Conservation (phyloP, 2,329 filamentous ascomycete species). For the Epichloe sibirici region DNA sequence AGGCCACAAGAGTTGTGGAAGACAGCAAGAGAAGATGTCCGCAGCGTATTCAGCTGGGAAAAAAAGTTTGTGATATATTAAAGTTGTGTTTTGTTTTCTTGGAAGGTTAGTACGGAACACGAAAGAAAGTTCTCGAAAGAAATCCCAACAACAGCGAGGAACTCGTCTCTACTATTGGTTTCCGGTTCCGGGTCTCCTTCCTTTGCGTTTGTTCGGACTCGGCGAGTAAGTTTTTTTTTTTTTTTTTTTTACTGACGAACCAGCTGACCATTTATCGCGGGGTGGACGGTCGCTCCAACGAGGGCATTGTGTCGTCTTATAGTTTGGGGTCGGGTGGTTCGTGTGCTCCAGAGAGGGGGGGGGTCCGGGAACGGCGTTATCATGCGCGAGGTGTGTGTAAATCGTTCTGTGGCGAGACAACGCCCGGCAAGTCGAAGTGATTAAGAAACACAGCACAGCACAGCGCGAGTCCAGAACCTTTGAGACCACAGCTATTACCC, state of each 20-base stretch:
- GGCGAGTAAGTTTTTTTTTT: neutral
- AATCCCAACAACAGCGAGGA: constrained; percentile 1
- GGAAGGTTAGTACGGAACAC: constrained; percentile 2
- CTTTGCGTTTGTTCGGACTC: neutral
- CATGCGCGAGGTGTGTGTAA: neutral
- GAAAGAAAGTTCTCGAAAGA: neutral
- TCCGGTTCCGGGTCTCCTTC: neutral
- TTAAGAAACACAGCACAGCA: too few relatives aligned
- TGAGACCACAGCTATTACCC: neutral
- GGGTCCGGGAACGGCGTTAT: constrained; percentile 7
- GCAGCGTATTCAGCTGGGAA: constrained; percentile 3
- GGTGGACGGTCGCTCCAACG: neutral
- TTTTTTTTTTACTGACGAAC: neutral
- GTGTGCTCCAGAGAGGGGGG: neutral
- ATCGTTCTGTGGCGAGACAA: neutral
- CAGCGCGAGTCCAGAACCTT: neutral
- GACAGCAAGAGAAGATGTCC: neutral
- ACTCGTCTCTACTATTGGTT: constrained; percentile 1
- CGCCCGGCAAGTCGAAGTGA: neutral
- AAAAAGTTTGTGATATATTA: constrained; percentile 6
- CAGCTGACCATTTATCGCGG: constrained; percentile 3
- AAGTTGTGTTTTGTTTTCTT: neutral
- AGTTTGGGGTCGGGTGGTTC: neutral
- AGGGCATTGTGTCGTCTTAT: constrained; percentile 1
- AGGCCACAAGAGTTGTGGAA: neutral